A percentile compares a stretch with the other conserved stretches of the same genome.
phyloP scores from a whole-genome alignment of 2,329 filamentous ascomycete species.

The Aureobasidium sp. region DNA sequence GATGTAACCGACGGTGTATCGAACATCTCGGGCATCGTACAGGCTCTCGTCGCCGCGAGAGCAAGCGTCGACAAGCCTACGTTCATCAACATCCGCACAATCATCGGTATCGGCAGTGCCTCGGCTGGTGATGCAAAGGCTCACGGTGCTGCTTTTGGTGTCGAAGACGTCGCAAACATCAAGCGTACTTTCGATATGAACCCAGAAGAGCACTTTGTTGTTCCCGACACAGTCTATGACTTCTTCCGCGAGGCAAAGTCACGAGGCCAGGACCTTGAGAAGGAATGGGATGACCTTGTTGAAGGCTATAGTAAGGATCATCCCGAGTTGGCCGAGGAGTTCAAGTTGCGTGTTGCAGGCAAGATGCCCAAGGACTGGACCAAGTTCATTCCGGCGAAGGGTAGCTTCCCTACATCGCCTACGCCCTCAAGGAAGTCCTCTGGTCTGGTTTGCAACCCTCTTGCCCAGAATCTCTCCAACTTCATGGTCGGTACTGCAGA shows the following conservation, averaged over 20 bases:
- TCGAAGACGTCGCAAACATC: conserved; percentile 46
- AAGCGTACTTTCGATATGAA: conserved; percentile 46
- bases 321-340: conserved; percentile 44
- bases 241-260: conserved; percentile 46
- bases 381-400: conserved; percentile 40
- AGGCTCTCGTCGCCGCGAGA: conserved; percentile 35
- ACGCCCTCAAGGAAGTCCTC: conserved; percentile 46
- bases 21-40: conserved; percentile 43
- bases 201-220: conserved; percentile 31
- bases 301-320: conserved; percentile 36
- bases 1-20: conserved; percentile 47
- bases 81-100: conserved; percentile 49
- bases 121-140: conserved; percentile 45
- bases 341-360: conserved; percentile 41
- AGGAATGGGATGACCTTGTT: conserved; percentile 43
- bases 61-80: conserved; percentile 38
- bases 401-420: conserved; percentile 37
- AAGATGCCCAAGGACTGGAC: conserved; percentile 41
- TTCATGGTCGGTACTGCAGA: conserved; percentile 33
- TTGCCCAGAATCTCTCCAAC: conserved; percentile 25
- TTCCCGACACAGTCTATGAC: conserved; percentile 37
- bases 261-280: conserved; percentile 40
- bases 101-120: conserved; percentile 46
- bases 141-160: conserved; percentile 51
- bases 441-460: conserved; percentile 34